Evolutionary conservation across 83 land plant species (phyloP).

Genomic region (Picea mariana): DNA sequence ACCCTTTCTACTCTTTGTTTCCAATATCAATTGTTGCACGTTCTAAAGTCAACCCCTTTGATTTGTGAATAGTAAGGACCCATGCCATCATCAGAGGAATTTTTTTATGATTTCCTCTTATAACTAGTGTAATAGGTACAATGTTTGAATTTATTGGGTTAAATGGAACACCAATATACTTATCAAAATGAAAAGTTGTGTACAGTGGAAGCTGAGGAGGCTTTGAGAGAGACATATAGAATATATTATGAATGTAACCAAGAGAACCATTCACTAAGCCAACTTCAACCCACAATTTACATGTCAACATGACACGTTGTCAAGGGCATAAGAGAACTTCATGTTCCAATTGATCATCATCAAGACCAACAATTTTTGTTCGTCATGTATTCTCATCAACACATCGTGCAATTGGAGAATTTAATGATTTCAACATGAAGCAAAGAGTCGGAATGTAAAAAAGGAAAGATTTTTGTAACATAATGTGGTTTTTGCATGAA

Average conservation of each 20-base stretch:
- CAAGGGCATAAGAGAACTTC: background rate
- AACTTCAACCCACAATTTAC: too few relatives aligned
- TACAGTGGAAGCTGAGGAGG: background rate
- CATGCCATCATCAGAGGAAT: background rate
- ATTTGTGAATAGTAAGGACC: too few relatives aligned
- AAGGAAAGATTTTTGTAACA: too few relatives aligned
- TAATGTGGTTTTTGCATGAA: too few relatives aligned
- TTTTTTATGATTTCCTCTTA: background rate
- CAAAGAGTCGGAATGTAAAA: too few relatives aligned
- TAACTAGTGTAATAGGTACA: background rate
- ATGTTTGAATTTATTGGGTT: background rate
- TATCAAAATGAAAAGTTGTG: background rate
- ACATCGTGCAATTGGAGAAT: too few relatives aligned
- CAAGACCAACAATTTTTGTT: background rate
- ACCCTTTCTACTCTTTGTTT: too few relatives aligned
- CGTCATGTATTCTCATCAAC: background rate
- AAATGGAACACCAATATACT: background rate
- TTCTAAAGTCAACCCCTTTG: too few relatives aligned
- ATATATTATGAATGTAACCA: background rate
- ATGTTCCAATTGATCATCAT: background rate
- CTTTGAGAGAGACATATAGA: background rate
- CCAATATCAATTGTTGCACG: too few relatives aligned
- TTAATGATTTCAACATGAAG: too few relatives aligned
- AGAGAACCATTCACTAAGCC: too few relatives aligned
- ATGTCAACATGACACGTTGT: background rate